Percentiles rank a stretch among this genome's conserved stretches.
Conservation (phyloP, 78 protist genomes). For the Dictyostelium intermedium region DNA sequence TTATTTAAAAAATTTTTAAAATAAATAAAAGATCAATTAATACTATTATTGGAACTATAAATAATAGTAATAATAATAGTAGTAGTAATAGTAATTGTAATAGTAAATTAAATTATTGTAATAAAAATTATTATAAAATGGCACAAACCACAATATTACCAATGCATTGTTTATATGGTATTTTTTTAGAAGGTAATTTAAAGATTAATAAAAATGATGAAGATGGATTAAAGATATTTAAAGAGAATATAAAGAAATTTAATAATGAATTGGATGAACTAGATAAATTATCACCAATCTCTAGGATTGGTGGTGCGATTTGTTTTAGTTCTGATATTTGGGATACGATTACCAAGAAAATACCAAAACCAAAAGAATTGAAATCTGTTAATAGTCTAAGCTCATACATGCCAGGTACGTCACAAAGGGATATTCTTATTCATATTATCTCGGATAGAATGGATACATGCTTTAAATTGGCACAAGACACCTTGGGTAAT, state of each 20-base stretch:
- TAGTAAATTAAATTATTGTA: too few species aligned
- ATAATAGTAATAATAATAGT: too few species aligned
- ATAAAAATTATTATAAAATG: not conserved
- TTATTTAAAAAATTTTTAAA: too few species aligned
- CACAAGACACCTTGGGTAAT: not conserved
- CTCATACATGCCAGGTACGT: constrained; percentile 2
- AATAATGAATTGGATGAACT: not conserved
- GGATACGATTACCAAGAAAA: not conserved
- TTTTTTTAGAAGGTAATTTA: constrained; percentile 9
- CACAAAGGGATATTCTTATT: constrained; percentile 36
- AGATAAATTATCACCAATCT: not conserved
- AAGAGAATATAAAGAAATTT: not conserved
- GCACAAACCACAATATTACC: constrained; percentile 29
- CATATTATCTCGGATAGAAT: constrained; percentile 14
- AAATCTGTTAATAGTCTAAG: not conserved
- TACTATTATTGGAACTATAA: too few species aligned
- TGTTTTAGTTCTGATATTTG: constrained; percentile 17
- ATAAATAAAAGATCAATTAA: too few species aligned
- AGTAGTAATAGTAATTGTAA: too few species aligned
- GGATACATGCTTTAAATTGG: constrained; percentile 18
- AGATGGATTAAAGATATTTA: not conserved
- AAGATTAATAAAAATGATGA: not conserved
- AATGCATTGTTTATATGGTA: constrained; percentile 47
- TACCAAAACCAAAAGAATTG: constrained; percentile 2
- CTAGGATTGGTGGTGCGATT: not conserved